phyloP scores from a whole-genome alignment of 2,329 filamentous ascomycete species.

The Raffaelea arxii region DNA sequence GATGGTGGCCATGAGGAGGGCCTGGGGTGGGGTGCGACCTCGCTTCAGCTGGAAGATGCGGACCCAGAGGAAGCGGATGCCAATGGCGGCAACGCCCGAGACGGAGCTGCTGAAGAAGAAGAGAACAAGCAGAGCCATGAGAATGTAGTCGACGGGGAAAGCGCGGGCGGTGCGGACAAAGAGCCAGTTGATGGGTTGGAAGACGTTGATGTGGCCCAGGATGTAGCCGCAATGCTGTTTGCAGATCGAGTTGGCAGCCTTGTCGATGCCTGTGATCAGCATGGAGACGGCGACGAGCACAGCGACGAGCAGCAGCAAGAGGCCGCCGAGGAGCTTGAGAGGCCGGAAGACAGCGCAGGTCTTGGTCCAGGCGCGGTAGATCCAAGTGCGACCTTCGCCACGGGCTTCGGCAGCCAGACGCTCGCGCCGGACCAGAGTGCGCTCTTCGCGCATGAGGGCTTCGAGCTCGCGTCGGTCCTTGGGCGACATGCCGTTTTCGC shows the following conservation, averaged over 20 bases:
- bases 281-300: conserved; percentile 80
- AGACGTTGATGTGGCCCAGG: conserved; percentile 75
- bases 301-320: conserved; percentile 65
- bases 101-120: conserved; percentile 86
- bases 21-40: conserved; percentile 83
- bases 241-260: conserved; percentile 90
- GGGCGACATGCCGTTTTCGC: conserved; percentile 62
- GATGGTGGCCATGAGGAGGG: conserved; percentile 80
- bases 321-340: conserved; percentile 76
- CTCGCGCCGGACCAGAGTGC: conserved; percentile 81
- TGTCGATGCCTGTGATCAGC: conserved; percentile 92
- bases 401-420: conserved; percentile 74
- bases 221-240: conserved; percentile 88
- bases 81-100: conserved; percentile 73
- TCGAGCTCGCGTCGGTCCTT: conserved; percentile 88
- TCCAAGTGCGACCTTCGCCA: conserved; percentile 64
- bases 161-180: conserved; percentile 70
- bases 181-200: conserved; percentile 90
- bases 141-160: conserved; percentile 85
- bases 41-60: conserved; percentile 84
- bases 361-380: conserved; percentile 71
- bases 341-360: conserved; percentile 75
- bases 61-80: conserved; percentile 95
- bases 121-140: conserved; percentile 76
- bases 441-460: conserved; percentile 76